Conservation (phyloP, 2,329 filamentous ascomycete genomes). For the Chaetomiaceae sp. region DNA sequence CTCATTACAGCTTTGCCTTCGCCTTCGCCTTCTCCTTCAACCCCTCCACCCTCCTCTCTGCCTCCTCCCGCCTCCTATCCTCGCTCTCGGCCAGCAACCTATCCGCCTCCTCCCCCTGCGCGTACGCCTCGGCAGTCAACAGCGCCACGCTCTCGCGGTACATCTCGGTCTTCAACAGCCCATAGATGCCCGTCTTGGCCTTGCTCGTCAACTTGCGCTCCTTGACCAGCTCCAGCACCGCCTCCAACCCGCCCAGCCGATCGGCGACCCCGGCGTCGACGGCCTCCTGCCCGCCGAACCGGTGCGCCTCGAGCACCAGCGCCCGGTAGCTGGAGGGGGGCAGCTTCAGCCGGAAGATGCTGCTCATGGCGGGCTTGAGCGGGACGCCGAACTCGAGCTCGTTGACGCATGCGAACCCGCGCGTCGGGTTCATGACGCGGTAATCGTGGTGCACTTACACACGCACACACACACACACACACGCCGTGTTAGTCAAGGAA, state of each 20-base stretch:
- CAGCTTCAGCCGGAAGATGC: slow-evolving; percentile 69
- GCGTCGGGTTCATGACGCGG: slow-evolving; percentile 65
- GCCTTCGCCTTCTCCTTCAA: slow-evolving; percentile 44
- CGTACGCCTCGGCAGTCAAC: slow-evolving; percentile 50
- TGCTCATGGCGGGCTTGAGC: slow-evolving; percentile 69
- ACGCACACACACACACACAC: too few relatives aligned
- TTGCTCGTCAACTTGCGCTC: slow-evolving; percentile 58
- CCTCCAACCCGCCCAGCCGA: slow-evolving; percentile 59
- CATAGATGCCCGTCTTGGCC: slow-evolving; percentile 63
- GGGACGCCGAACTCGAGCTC: slow-evolving; percentile 76
- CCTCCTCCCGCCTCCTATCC: slow-evolving; percentile 41
- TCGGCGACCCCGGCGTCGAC: slow-evolving; percentile 66
- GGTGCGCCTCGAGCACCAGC: slow-evolving; percentile 68
- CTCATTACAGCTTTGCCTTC: too few relatives aligned
- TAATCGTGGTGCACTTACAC: slow-evolving; percentile 87
- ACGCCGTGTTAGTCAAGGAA: too few relatives aligned
- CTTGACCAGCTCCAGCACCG: slow-evolving; percentile 55
- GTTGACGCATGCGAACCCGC: slow-evolving; percentile 75
- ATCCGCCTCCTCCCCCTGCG: slow-evolving; percentile 47
- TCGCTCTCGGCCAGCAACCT: slow-evolving; percentile 38
- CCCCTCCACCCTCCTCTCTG: slow-evolving; percentile 44
- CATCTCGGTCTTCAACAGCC: slow-evolving; percentile 70
- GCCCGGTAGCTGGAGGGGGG: slow-evolving; percentile 52
- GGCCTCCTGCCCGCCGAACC: slow-evolving; percentile 61
- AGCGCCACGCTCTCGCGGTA: slow-evolving; percentile 60